Evolutionary conservation across 2,329 filamentous ascomycete species (phyloP).

Genomic region (Penicillium vulpinum): DNA sequence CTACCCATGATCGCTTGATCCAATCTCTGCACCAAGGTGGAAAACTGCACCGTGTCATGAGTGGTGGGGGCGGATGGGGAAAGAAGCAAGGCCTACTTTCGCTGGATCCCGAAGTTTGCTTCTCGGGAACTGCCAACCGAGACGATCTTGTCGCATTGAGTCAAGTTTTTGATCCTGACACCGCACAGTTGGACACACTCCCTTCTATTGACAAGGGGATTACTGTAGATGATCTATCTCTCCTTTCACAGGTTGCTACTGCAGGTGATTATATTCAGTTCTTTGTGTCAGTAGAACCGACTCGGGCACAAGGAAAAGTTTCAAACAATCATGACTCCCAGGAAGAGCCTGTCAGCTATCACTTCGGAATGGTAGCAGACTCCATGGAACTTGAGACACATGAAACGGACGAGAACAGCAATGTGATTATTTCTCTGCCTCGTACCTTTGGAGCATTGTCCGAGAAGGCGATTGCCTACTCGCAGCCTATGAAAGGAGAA

Average conservation of each 20-base stretch:
- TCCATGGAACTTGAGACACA: conserved; percentile 18
- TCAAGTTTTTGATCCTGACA: conserved; percentile 24
- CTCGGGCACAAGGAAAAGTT: not conserved
- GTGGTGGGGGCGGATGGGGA: conserved; percentile 48
- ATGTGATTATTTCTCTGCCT: conserved; percentile 26
- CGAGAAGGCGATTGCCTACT: conserved; percentile 40
- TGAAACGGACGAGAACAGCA: not conserved
- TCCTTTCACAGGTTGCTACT: conserved; percentile 41
- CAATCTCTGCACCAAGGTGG: conserved; percentile 34
- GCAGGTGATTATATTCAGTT: conserved; percentile 45
- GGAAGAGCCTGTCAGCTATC: conserved; percentile 23
- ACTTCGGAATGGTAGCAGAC: conserved; percentile 36
- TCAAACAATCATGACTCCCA: not conserved
- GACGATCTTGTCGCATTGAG: conserved; percentile 22
- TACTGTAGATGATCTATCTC: conserved; percentile 35
- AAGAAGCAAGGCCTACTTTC: conserved; percentile 48
- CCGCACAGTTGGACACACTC: conserved; percentile 14
- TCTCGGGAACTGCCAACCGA: conserved; percentile 20
- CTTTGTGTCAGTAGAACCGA: conserved; percentile 37
- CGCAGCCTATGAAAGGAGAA: conserved; percentile 20
- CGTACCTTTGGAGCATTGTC: conserved; percentile 43
- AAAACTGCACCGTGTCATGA: conserved; percentile 45
- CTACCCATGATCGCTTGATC: conserved; percentile 25
- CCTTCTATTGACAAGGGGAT: conserved; percentile 24
- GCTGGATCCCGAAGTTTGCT: conserved; percentile 42